Evolutionary conservation across 495 filamentous ascomycete genomes (phyloP).

Genomic region (Geoglossum glabrum): DNA sequence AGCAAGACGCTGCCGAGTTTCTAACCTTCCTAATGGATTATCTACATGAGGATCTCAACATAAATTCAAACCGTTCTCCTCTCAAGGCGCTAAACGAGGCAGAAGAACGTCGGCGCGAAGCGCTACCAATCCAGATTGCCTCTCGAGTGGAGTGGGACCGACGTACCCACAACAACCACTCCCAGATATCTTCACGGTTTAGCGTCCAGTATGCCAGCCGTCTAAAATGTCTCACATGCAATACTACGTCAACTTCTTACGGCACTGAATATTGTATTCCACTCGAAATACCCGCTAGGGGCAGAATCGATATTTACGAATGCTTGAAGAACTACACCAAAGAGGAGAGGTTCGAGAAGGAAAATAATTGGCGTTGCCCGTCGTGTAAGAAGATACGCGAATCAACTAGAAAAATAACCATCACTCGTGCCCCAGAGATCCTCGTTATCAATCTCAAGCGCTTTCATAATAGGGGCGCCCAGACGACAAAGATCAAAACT

Average conservation of each 20-base stretch:
- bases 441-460: constrained; percentile 62
- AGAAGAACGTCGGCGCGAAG: constrained; percentile 44
- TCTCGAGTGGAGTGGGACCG: constrained; percentile 48
- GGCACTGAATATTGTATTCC: constrained; percentile 50
- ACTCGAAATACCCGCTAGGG: constrained; percentile 39
- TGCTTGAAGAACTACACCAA: constrained; percentile 49
- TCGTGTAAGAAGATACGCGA: constrained; percentile 46
- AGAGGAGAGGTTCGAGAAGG: constrained; percentile 43
- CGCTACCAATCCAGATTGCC: constrained; percentile 36
- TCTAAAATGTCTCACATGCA: constrained; percentile 42
- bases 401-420: constrained; percentile 52
- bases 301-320: constrained; percentile 33
- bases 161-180: constrained; percentile 46
- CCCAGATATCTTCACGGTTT: constrained; percentile 46
- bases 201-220: constrained; percentile 49
- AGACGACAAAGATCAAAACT: constrained; percentile 43
- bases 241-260: constrained; percentile 48
- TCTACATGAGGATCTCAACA: constrained; percentile 59
- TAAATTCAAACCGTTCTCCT: constrained; percentile 36
- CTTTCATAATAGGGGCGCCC: constrained; percentile 38
- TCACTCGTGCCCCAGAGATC: constrained; percentile 49
- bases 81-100: constrained; percentile 36
- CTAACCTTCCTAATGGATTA: constrained; percentile 50
- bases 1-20: constrained; percentile 68
- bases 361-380: constrained; percentile 53